Evolutionary conservation across 2,329 filamentous ascomycete species (phyloP), one percentile per base, ranked within the genome.

Genomic region (Scopulariopsis brevicaulis): DNA sequence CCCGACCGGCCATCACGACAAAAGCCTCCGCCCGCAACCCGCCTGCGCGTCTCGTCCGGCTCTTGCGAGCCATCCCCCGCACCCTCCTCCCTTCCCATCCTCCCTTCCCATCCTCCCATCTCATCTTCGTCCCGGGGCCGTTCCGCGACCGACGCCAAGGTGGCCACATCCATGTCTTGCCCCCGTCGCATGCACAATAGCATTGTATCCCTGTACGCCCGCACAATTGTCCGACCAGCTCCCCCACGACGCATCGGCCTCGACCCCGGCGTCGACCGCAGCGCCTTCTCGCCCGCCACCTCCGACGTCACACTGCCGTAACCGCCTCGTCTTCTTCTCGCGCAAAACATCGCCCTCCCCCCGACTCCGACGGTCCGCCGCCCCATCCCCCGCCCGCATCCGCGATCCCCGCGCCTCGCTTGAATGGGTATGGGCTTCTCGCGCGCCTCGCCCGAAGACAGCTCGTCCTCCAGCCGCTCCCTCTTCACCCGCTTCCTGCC

Each of bases 71-170:
- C 40, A 46, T n/a, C 40, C 14, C 14, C 11, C 59, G n/a, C n/a
- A n/a, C n/a, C 58, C 34, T 56, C 59, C 12, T 20, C 37, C 52
- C 32, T 51, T 53, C 60, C 52, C 60, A 53, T 48, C 34, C 43
- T 58, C 55, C 60, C 58, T 62, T 59, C 58, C 28, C 56, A 48
- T 57, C 59, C 20, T 20, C 37, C 52, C 32, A 52, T 54, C 60
- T 54, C 60, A 54, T 43, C 34, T 50, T 58, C 54, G 60, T 58
- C 54, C 57, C n/a, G 35, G 25, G 54, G 60, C 58, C 53, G n/a
- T 18, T 46, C 24, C 20, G 46, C 20, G 46, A 24, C 12, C 8
- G 46, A 22, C n/a, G 14, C 20, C 10, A 24, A 3, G 15, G 46
- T 24, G 46, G 5, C 46, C 46, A 22, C 20, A 22, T 20, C 46